These are phyloP conservation scores for Clitopilus hobsonii DNA, from an alignment of 768 basidiomycete genomes.

Conservation along the genomic window DNA sequence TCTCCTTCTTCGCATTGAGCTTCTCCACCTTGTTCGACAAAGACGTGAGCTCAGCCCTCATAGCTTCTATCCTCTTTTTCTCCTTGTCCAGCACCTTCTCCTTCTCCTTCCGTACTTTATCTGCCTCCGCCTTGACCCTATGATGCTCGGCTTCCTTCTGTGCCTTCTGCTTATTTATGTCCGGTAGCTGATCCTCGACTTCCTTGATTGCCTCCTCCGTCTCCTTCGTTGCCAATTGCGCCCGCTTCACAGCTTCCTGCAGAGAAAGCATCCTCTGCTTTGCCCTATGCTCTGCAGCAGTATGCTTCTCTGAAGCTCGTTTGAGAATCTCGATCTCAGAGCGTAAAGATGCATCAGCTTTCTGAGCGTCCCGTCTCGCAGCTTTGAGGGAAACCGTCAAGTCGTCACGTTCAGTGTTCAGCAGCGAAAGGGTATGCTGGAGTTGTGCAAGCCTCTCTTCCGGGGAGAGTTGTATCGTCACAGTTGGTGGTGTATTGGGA, in stretches of 20 bases:
- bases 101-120: conserved; percentile 36
- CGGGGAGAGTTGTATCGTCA: conserved; percentile 39
- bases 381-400: conserved; percentile 70
- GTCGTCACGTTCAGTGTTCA: conserved; percentile 64
- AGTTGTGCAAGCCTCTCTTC: conserved; percentile 69
- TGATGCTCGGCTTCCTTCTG: conserved; percentile 38
- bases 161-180: conserved; percentile 29
- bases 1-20: conserved; percentile 60
- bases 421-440: conserved; percentile 56
- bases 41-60: conserved; percentile 53
- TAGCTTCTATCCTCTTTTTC: conserved; percentile 48
- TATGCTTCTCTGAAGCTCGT: conserved; percentile 77
- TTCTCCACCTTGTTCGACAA: conserved; percentile 65
- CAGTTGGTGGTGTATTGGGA: conserved; percentile 26
- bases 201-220: conserved; percentile 41
- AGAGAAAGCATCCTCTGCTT: conserved; percentile 84
- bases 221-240: conserved; percentile 50
- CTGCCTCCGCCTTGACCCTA: conserved; percentile 45
- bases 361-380: conserved; percentile 76
- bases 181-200: conserved; percentile 40
- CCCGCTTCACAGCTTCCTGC: conserved; percentile 84
- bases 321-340: conserved; percentile 83
- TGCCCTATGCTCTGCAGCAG: conserved; percentile 69
- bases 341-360: conserved; percentile 75
- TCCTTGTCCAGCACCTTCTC: conserved; percentile 41